phyloP scores from a whole-genome alignment of 257 asterid genomes.

The Rubia yunnanensis region DNA sequence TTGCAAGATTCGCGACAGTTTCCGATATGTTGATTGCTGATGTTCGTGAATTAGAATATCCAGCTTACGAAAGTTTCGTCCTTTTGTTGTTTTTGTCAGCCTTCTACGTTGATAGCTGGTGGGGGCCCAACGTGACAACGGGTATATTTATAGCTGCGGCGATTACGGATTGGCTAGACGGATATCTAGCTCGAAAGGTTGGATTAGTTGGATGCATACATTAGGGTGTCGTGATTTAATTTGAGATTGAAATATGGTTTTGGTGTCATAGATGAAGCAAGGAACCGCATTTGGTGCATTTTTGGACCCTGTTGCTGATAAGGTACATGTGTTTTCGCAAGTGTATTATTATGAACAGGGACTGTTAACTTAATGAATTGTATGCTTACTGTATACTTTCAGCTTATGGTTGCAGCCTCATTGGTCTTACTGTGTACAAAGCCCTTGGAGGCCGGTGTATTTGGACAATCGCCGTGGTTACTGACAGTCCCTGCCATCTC shows the following conservation, averaged over 20 bases:
- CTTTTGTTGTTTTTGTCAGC: constrained; percentile 35
- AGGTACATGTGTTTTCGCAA: constrained; percentile 36
- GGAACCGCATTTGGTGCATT: constrained; percentile 96
- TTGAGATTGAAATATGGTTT: constrained; percentile 5
- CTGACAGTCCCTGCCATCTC: constrained; percentile 81
- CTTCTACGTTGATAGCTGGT: constrained; percentile 77
- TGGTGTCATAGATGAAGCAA: constrained; percentile 68
- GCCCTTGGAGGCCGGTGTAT: constrained; percentile 61
- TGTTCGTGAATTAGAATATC: too few relatives aligned
- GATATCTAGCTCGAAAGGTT: constrained; percentile 95
- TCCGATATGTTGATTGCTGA: too few relatives aligned
- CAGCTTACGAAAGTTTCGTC: too few relatives aligned
- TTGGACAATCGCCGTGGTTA: constrained; percentile 81
- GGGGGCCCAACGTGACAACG: constrained; percentile 88
- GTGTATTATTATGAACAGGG: neutral
- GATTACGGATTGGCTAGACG: constrained; percentile 97
- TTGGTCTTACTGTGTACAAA: constrained; percentile 82
- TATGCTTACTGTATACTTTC: constrained; percentile 22
- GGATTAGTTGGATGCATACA: constrained; percentile 7
- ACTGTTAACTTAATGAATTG: neutral
- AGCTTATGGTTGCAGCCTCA: constrained; percentile 98
- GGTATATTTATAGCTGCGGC: constrained; percentile 82
- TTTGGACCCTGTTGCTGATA: constrained; percentile 99
- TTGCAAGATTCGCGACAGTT: too few relatives aligned
- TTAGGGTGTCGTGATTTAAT: constrained; percentile 1